Evolutionary conservation across 2,329 filamentous ascomycete genomes (phyloP), one percentile per base, ranked within the genome.

Genomic region (Exophiala sp.): DNA sequence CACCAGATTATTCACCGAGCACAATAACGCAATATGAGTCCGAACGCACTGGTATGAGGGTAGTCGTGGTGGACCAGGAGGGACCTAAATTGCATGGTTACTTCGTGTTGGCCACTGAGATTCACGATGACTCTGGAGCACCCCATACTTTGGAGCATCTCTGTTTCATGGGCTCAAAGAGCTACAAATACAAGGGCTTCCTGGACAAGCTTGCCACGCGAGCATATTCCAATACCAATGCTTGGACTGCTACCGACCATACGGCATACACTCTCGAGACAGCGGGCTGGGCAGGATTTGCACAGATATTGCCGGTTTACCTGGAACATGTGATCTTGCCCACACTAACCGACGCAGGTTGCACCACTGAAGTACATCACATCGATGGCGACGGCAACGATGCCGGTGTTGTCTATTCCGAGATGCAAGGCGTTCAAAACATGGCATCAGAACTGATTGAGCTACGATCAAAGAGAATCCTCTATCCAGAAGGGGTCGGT

Each of bases 351-450:
- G 92, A 99, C 70, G 88, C 91, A 52, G 90, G 85, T 9, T 96
- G 95, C 68, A 87, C 92, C 61, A 99, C 94, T 2, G 94, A 99
- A 71, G 94, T 99, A 1, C 91, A 96, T 74, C 94, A 99, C 69
- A 83, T 99, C 51, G 90, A 99, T 67, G 92, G 90, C 12, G 84
- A 89, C 62, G 94, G 94, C 52, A 88, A 97, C 60, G 94, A 99
- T 78, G 94, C 94, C 39, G 94, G 91, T 59, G 91, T 96, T 1
- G 94, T 99, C 7, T 99, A 99, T 72, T 96, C 92, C 0, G 94
- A 99, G 72, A 99, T 99, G 94, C 94, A 99, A 72, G 94, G 86
- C 20, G 85, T 96, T 2, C 88, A 97, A 68, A 95, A 95, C 67
- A 86, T 84, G 48, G 85, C 88, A 61, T 78, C 80, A 6, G 90